A percentile compares a stretch with the other conserved stretches of the same genome.
These are phyloP conservation scores for Mycena vulgaris DNA, from an alignment of 768 basidiomycete genomes.

Conservation along the genomic window DNA sequence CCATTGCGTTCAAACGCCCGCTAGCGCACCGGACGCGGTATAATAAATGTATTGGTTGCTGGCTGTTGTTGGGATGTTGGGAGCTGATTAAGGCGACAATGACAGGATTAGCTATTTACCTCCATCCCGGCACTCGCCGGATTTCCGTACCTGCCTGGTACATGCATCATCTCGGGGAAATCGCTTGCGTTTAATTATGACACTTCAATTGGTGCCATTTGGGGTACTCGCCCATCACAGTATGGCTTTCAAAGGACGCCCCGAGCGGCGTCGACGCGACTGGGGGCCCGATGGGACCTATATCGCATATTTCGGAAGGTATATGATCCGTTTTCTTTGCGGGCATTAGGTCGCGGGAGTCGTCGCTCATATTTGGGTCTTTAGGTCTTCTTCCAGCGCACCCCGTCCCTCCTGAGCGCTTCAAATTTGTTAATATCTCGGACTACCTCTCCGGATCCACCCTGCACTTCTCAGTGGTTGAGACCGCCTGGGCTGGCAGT, in stretches of 20 bases:
- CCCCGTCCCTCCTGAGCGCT: background rate
- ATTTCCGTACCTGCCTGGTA: background rate
- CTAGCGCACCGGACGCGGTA: too few relatives aligned
- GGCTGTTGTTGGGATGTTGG: too few relatives aligned
- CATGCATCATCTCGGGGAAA: slow-evolving; percentile 1
- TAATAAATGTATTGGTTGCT: too few relatives aligned
- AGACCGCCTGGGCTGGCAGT: background rate
- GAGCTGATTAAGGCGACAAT: too few relatives aligned
- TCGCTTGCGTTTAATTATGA: slow-evolving; percentile 9
- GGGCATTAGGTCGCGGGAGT: background rate
- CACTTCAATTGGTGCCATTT: slow-evolving; percentile 11
- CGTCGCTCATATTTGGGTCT: background rate
- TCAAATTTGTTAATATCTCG: background rate
- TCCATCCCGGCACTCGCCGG: slow-evolving; percentile 5
- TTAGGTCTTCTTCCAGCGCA: background rate
- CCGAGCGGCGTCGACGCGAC: slow-evolving; percentile 17
- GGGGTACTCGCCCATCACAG: slow-evolving; percentile 17
- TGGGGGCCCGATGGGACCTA: background rate
- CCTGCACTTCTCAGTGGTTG: background rate
- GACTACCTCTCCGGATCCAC: background rate
- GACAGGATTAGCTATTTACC: background rate
- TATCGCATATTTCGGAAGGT: slow-evolving; percentile 4
- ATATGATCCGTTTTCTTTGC: slow-evolving; percentile 6
- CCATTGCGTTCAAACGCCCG: too few relatives aligned
- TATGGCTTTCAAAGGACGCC: background rate